These are phyloP conservation scores for Ceratocystis eucalypticola DNA, from an alignment of 2,329 filamentous ascomycete species.

Conservation along the genomic window DNA sequence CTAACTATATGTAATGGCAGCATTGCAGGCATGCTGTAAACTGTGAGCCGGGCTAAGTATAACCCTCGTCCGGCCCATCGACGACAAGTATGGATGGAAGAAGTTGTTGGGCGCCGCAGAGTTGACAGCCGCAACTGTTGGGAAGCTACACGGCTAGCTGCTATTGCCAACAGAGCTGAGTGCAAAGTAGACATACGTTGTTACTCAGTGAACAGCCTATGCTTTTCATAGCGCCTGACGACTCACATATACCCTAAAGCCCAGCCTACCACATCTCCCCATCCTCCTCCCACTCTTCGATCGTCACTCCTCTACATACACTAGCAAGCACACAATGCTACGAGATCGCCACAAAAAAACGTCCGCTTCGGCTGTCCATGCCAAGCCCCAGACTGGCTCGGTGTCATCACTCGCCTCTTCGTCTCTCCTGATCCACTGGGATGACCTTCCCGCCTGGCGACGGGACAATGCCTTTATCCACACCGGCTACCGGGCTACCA, in stretches of 20 bases:
- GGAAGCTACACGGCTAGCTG: too few relatives aligned
- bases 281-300: background rate
- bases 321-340: background rate
- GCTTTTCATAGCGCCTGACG: too few relatives aligned
- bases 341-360: background rate
- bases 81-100: too few relatives aligned
- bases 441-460: conserved; percentile 45
- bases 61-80: background rate
- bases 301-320: background rate
- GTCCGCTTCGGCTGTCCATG: background rate
- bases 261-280: background rate
- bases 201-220: too few relatives aligned
- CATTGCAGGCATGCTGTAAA: too few relatives aligned
- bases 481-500: conserved; percentile 40
- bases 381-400: too few relatives aligned
- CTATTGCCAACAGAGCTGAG: too few relatives aligned
- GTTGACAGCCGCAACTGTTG: too few relatives aligned
- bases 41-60: background rate
- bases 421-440: conserved; percentile 31
- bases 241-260: too few relatives aligned
- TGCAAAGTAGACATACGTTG: too few relatives aligned
- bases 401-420: background rate
- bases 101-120: too few relatives aligned
- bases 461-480: conserved; percentile 46
- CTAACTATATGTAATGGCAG: too few relatives aligned